A percentile compares a stretch with the other conserved stretches of the same genome.
Evolutionary conservation across 192 early-diverging fungal genomes (phyloP).

Genomic region (Backusella westeae): DNA sequence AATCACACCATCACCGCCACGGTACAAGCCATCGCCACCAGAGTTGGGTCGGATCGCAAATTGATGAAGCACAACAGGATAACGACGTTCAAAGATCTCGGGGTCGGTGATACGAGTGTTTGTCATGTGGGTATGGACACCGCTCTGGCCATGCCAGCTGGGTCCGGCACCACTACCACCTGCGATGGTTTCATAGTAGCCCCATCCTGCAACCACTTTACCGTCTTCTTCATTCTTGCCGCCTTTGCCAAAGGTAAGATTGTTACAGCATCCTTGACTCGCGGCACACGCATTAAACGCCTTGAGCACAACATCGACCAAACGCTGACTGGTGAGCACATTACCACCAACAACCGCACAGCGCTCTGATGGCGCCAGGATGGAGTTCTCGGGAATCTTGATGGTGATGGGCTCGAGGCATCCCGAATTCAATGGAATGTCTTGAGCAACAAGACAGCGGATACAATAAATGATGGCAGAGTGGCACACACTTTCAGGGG

Average conservation of each 20-base stretch:
- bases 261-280: conserved; percentile 94
- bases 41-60: conserved; percentile 75
- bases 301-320: conserved; percentile 89
- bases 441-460: conserved; percentile 82
- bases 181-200: conserved; percentile 96
- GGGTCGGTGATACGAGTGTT: conserved; percentile 98
- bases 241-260: conserved; percentile 89
- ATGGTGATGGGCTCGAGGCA: conserved; percentile 84
- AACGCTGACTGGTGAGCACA: conserved; percentile 89
- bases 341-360: conserved; percentile 98
- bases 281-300: conserved; percentile 91
- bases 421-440: conserved; percentile 96
- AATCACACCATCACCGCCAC: conserved; percentile 88
- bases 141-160: conserved; percentile 81
- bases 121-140: conserved; percentile 79
- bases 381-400: conserved; percentile 73
- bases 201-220: conserved; percentile 71
- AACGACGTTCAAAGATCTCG: conserved; percentile 89
- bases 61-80: conserved; percentile 85
- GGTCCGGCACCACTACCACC: conserved; percentile 84
- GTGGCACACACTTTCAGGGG: conserved; percentile 62
- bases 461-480: conserved; percentile 98
- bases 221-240: conserved; percentile 52
- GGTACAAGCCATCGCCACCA: conserved; percentile 75
- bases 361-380: conserved; percentile 75